These are phyloP conservation scores for Casuarina glauca DNA, from an alignment of 306 rosid genomes.

Conservation along the genomic window DNA sequence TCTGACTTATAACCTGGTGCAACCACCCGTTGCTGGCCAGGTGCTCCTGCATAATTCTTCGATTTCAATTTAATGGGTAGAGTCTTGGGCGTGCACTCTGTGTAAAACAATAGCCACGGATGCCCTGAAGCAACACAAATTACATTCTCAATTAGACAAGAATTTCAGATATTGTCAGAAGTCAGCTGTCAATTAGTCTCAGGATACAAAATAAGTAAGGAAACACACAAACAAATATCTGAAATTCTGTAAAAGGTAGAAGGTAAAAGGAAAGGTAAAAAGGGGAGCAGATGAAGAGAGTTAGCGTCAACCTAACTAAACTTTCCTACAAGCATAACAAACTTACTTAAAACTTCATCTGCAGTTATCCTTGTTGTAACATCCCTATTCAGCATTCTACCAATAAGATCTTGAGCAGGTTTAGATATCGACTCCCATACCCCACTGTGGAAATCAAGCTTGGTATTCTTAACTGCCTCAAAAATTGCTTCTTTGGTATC, in stretches of 20 bases:
- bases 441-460: constrained; percentile 78
- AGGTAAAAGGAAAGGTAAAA: not conserved
- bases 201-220: not conserved
- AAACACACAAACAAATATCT: not conserved
- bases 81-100: constrained; percentile 54
- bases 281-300: constrained; percentile 15
- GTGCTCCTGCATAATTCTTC: constrained; percentile 52
- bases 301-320: constrained; percentile 8
- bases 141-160: constrained; percentile 25
- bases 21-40: constrained; percentile 38
- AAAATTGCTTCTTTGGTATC: constrained; percentile 85
- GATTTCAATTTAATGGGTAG: constrained; percentile 59
- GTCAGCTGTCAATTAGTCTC: not conserved
- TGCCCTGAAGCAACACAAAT: constrained; percentile 64
- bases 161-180: constrained; percentile 4
- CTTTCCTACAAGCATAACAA: not conserved
- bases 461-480: constrained; percentile 77
- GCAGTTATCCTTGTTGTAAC: constrained; percentile 82
- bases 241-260: not conserved
- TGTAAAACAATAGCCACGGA: constrained; percentile 92
- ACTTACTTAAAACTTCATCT: constrained; percentile 95
- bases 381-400: constrained; percentile 95
- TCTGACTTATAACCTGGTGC: constrained; percentile 49
- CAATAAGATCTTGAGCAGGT: constrained; percentile 88
- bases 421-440: constrained; percentile 81